Evolutionary conservation across 1,284 basidiomycete genomes (phyloP), one percentile per base, ranked within the genome.

Genomic region (Kalmanozyma brasiliensis): DNA sequence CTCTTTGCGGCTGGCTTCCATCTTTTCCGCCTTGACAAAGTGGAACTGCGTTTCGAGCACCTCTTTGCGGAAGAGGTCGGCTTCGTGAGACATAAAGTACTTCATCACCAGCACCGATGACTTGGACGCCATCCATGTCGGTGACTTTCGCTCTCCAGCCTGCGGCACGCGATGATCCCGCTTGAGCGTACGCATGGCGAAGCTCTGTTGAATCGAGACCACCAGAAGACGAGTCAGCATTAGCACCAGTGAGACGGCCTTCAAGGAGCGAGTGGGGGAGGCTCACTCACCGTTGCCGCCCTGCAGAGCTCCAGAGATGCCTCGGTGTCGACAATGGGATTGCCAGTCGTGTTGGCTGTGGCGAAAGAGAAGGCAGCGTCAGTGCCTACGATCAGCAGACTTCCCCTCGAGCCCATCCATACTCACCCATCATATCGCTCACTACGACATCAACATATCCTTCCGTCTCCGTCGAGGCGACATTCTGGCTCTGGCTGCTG

Each of bases 401-500:
- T 19, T 13, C 8, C 24, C 11, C 4, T 36, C 20, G 11, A 3
- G 14, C 13, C 17, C 11, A 1, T 9, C 19, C 17, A 4, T 8
- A 68, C 72, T 43, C 24, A 74, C 72, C 69, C 77, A 79, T 79
- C 77, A 79, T 79, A 34, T 79, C 77, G 44, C 75, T 76, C 16
- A 79, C 61, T 0, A 79, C 65, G 8, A 79, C 61, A 33, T 79
- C 76, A 16, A 77, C 74, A 22, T 69, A 67, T 8, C 64, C 64
- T 1, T n/a, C 35, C 4, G 7, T 16, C 8, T 30, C 19, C 9
- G 6, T 32, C 4, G 13, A 8, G 13, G 2, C 23, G 9, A 13
- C 29, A 2, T 14, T 37, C n/a, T 38, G 26, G 10, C 20, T 16
- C 11, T 16, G 43, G 5, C 11, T 33, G 8, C 19, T 29, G 6